Evolutionary conservation across 768 basidiomycete species (phyloP).

Genomic region (Pleurotus tuoliensis): DNA sequence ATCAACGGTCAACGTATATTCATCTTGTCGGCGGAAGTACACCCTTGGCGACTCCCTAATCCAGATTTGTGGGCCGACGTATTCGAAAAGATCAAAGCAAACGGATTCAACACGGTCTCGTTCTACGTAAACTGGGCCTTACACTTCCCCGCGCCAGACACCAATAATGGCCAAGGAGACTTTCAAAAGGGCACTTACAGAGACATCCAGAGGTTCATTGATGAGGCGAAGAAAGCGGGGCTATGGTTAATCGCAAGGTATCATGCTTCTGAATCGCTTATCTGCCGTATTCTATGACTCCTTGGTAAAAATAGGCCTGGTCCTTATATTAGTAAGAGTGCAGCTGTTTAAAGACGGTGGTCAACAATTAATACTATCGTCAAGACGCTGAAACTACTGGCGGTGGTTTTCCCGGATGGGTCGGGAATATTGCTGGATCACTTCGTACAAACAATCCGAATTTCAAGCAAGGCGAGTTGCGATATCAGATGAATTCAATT

Average conservation of each 20-base stretch:
- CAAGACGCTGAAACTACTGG: slow-evolving; percentile 50
- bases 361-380: background rate
- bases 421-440: slow-evolving; percentile 46
- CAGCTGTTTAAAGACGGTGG: too few species aligned
- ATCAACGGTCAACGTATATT: slow-evolving; percentile 55
- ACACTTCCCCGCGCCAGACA: slow-evolving; percentile 44
- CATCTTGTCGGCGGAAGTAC: slow-evolving; percentile 59
- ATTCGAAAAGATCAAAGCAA: slow-evolving; percentile 59
- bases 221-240: slow-evolving; percentile 47
- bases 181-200: slow-evolving; percentile 47
- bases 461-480: slow-evolving; percentile 36
- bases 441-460: slow-evolving; percentile 46
- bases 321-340: slow-evolving; percentile 45
- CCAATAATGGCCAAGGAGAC: slow-evolving; percentile 41
- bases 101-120: slow-evolving; percentile 59
- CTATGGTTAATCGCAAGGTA: slow-evolving; percentile 55
- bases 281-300: background rate
- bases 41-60: slow-evolving; percentile 54
- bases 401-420: slow-evolving; percentile 59
- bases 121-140: slow-evolving; percentile 60
- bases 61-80: slow-evolving; percentile 55
- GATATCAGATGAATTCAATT: background rate
- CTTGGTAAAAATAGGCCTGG: slow-evolving; percentile 32
- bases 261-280: background rate
- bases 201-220: slow-evolving; percentile 48